Conservation (phyloP, 306 rosid genomes). For the Sicyos baderoa region DNA sequence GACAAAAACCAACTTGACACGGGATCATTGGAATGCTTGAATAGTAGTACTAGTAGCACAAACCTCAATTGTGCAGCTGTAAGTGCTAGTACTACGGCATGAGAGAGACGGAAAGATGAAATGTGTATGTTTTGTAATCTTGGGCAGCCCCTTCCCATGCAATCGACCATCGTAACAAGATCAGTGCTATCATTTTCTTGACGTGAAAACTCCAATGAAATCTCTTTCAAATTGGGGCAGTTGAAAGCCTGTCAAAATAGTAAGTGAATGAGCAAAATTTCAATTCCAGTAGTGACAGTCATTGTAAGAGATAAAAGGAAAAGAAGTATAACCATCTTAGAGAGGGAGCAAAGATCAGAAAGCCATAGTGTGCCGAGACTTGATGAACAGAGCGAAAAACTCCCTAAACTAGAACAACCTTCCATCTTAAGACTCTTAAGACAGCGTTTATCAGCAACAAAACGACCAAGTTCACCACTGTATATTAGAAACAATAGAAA, state of each 20-base stretch:
- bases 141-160: conserved; percentile 66
- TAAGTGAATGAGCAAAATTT: conserved; percentile 17
- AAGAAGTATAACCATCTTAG: conserved; percentile 63
- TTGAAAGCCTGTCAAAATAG: conserved; percentile 47
- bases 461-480: conserved; percentile 83
- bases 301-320: background rate
- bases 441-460: conserved; percentile 69
- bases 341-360: conserved; percentile 63
- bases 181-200: conserved; percentile 65
- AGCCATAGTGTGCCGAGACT: conserved; percentile 89
- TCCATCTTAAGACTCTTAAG: conserved; percentile 83
- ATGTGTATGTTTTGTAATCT: conserved; percentile 82
- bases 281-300: background rate
- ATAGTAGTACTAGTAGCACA: conserved; percentile 20
- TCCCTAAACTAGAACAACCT: conserved; percentile 74
- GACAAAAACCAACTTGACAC: background rate
- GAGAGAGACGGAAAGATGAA: conserved; percentile 77
- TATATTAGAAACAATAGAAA: conserved; percentile 19
- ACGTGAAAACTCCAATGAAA: conserved; percentile 70
- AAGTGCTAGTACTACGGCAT: conserved; percentile 80
- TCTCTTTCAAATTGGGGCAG: conserved; percentile 81
- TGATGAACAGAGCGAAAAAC: conserved; percentile 63
- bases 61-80: conserved; percentile 81
- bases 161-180: conserved; percentile 52
- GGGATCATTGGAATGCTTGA: conserved; percentile 8